phyloP scores from a whole-genome alignment of 495 filamentous ascomycete species.

The Lasiosphaeris hirsuta region DNA sequence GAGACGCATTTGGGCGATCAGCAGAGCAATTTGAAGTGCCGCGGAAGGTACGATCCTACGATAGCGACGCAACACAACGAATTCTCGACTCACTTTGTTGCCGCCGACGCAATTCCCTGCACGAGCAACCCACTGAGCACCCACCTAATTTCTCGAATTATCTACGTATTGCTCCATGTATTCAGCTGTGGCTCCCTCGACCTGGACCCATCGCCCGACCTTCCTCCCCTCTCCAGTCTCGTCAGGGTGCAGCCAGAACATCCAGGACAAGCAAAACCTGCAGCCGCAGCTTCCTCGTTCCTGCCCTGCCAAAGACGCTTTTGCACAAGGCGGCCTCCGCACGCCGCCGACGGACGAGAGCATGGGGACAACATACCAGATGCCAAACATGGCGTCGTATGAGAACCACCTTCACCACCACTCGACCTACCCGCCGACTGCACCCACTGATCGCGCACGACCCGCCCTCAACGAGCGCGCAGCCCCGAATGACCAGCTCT shows the following conservation, averaged over 20 bases:
- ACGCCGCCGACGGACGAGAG: slow-evolving; percentile 48
- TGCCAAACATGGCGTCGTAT: slow-evolving; percentile 39
- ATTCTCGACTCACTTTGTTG: neutral
- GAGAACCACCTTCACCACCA: slow-evolving; percentile 38
- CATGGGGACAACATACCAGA: slow-evolving; percentile 48
- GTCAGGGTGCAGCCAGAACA: neutral
- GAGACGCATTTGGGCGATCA: too few species aligned
- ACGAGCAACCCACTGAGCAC: neutral
- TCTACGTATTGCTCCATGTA: slow-evolving; percentile 17
- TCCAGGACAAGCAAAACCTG: too few species aligned
- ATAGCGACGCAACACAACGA: neutral
- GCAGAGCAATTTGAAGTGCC: neutral
- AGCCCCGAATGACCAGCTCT: slow-evolving; percentile 25
- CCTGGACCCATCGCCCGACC: slow-evolving; percentile 1
- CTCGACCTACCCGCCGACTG: slow-evolving; percentile 26
- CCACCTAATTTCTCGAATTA: slow-evolving; percentile 2
- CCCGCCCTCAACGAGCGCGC: slow-evolving; percentile 28
- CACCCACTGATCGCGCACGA: slow-evolving; percentile 21
- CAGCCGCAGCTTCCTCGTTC: neutral
- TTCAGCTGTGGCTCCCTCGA: slow-evolving; percentile 13
- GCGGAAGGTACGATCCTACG: neutral
- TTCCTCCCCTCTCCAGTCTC: slow-evolving; percentile 12
- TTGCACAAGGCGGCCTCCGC: slow-evolving; percentile 35
- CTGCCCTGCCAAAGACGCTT: slow-evolving; percentile 1
- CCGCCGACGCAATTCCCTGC: neutral